These are phyloP conservation scores for Boletus rubescentipes DNA, from an alignment of 768 basidiomycete species.

Conservation along the genomic window DNA sequence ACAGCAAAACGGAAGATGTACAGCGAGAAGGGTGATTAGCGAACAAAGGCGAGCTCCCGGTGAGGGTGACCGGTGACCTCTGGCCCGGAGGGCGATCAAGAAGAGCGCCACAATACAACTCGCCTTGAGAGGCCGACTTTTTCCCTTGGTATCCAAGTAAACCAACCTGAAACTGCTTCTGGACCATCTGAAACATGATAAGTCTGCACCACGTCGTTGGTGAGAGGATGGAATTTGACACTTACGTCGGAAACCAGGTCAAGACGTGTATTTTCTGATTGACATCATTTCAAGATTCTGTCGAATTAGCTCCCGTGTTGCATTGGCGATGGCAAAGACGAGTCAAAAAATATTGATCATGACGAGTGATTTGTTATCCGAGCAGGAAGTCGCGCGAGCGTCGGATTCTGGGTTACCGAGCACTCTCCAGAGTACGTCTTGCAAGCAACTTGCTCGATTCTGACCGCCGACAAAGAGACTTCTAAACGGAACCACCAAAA, in stretches of 20 bases:
- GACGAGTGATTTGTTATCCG: background rate
- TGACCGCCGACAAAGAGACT: background rate
- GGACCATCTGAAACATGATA: background rate
- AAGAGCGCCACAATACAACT: too few relatives aligned
- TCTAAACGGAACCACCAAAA: too few relatives aligned
- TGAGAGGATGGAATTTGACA: background rate
- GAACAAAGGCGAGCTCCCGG: too few relatives aligned
- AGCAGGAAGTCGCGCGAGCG: background rate
- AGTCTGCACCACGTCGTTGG: background rate
- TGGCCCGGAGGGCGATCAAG: too few relatives aligned
- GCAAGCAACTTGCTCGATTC: background rate
- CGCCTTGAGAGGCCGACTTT: too few relatives aligned
- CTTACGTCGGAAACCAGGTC: background rate
- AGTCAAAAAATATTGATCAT: background rate
- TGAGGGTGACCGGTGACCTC: too few relatives aligned
- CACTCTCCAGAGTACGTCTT: too few relatives aligned
- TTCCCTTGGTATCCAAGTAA: background rate
- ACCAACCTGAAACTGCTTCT: background rate
- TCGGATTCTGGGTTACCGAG: background rate
- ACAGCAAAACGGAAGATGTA: too few relatives aligned
- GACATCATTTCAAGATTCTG: background rate
- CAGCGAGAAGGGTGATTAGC: too few relatives aligned
- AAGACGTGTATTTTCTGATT: background rate
- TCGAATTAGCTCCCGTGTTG: background rate
- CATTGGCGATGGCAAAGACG: background rate